Conservation (phyloP, 495 filamentous ascomycete species). For the Alectoria sarmentosa region DNA sequence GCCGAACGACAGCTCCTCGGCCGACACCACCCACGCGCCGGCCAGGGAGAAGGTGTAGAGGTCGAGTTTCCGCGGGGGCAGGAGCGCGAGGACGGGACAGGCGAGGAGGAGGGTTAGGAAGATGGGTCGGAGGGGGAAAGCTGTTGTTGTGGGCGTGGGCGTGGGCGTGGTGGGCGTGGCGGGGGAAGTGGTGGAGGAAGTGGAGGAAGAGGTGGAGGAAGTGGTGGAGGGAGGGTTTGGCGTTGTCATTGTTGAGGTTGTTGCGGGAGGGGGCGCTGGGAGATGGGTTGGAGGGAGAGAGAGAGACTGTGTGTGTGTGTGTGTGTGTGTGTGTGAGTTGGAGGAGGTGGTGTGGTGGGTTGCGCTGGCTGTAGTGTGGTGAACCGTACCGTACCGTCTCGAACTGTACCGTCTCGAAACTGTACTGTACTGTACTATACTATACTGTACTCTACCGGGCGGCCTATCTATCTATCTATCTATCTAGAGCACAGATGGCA, state of each 20-base stretch:
- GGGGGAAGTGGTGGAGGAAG: slow-evolving; percentile 21
- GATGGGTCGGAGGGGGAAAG: slow-evolving; percentile 34
- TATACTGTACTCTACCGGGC: too few species aligned
- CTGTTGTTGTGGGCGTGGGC: background rate
- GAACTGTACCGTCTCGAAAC: too few species aligned
- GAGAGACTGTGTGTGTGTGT: background rate
- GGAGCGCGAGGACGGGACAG: slow-evolving; percentile 59
- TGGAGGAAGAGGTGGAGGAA: slow-evolving; percentile 52
- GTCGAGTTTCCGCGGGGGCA: slow-evolving; percentile 77
- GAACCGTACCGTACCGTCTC: too few species aligned
- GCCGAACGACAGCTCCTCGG: slow-evolving; percentile 53
- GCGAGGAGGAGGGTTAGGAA: slow-evolving; percentile 57
- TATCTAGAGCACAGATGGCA: too few species aligned
- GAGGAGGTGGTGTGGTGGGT: too few species aligned
- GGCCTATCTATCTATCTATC: too few species aligned
- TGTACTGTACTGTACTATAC: too few species aligned
- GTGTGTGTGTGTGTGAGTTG: background rate
- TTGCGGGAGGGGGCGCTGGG: background rate
- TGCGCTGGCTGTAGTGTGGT: too few species aligned
- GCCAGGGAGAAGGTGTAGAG: slow-evolving; percentile 52
- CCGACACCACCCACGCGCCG: slow-evolving; percentile 51
- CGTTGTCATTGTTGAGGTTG: slow-evolving; percentile 1
- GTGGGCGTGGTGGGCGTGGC: background rate
- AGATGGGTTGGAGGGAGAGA: background rate
- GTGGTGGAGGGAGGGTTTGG: slow-evolving; percentile 29